Conservation (phyloP, 179 eudicot species). For the Spinacia oleracea region DNA sequence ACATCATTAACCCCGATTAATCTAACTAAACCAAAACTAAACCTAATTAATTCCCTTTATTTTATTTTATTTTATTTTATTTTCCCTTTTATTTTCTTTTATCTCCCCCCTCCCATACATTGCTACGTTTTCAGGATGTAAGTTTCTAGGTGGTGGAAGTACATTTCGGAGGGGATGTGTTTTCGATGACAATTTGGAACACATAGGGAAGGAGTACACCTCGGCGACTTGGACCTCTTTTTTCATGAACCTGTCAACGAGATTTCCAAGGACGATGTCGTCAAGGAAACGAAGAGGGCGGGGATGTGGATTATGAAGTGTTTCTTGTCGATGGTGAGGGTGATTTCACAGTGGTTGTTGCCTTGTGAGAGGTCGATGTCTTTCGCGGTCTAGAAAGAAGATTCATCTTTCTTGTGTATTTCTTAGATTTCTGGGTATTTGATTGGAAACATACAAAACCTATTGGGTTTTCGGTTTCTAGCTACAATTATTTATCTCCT, state of each 20-base stretch:
- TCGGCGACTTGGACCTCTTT: slow-evolving; percentile 73
- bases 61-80: too few relatives aligned
- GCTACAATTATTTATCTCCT: too few relatives aligned
- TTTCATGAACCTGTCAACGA: slow-evolving; percentile 74
- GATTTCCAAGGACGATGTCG: slow-evolving; percentile 70
- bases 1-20: too few relatives aligned
- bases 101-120: too few relatives aligned
- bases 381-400: slow-evolving; percentile 89
- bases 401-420: slow-evolving; percentile 88
- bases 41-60: too few relatives aligned
- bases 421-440: slow-evolving; percentile 80
- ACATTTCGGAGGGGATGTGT: slow-evolving; percentile 85
- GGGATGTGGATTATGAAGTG: slow-evolving; percentile 73
- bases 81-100: too few relatives aligned
- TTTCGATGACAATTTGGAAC: slow-evolving; percentile 75
- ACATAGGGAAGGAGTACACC: slow-evolving; percentile 76
- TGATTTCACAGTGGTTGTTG: slow-evolving; percentile 52
- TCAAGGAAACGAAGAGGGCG: slow-evolving; percentile 74
- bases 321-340: slow-evolving; percentile 45
- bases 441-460: slow-evolving; percentile 89
- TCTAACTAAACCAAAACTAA: too few relatives aligned
- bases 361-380: slow-evolving; percentile 72
- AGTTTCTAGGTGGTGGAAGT: slow-evolving; percentile 54
- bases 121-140: too few relatives aligned
- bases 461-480: slow-evolving; percentile 72